These are phyloP conservation scores for Rhodocollybia butyracea DNA, from an alignment of 768 basidiomycete species.

Conservation along the genomic window DNA sequence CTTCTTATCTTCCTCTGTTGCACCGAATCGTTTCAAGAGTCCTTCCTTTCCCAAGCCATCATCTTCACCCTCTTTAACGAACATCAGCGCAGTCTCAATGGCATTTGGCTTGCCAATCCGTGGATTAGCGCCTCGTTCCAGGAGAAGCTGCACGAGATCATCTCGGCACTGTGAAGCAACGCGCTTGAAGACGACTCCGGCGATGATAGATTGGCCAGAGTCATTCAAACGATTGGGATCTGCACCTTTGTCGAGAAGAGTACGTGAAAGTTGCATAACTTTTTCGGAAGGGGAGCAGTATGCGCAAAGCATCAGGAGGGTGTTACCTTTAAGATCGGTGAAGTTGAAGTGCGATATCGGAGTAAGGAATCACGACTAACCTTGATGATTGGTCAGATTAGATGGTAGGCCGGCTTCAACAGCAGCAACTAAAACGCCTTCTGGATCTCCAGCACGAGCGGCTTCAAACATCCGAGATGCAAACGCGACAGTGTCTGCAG, in stretches of 20 bases:
- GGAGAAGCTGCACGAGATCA: conserved; percentile 56
- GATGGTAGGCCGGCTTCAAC: conserved; percentile 66
- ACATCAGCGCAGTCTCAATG: conserved; percentile 67
- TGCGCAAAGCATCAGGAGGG: conserved; percentile 74
- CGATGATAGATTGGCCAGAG: conserved; percentile 66
- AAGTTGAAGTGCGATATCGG: neutral
- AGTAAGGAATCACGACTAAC: conserved; percentile 30
- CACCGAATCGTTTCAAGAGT: conserved; percentile 54
- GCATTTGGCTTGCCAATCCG: conserved; percentile 64
- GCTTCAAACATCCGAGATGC: conserved; percentile 76
- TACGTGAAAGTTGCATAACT: conserved; percentile 48
- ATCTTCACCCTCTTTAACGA: conserved; percentile 23
- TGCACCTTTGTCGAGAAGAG: conserved; percentile 53
- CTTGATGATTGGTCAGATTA: conserved; percentile 73
- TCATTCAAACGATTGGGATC: conserved; percentile 73
- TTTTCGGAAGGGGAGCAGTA: conserved; percentile 48
- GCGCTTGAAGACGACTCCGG: conserved; percentile 77
- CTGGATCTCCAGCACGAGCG: conserved; percentile 56
- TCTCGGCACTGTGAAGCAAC: conserved; percentile 30
- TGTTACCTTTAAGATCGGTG: conserved; percentile 51
- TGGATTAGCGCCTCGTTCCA: conserved; percentile 59
- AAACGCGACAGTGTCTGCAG: conserved; percentile 45
- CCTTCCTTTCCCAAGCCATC: conserved; percentile 37
- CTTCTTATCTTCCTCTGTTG: conserved; percentile 47
- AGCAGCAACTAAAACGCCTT: conserved; percentile 48